Base-by-base conservation (phyloP, 352 stramenopile species). In the Blastocystis sp. region DNA sequence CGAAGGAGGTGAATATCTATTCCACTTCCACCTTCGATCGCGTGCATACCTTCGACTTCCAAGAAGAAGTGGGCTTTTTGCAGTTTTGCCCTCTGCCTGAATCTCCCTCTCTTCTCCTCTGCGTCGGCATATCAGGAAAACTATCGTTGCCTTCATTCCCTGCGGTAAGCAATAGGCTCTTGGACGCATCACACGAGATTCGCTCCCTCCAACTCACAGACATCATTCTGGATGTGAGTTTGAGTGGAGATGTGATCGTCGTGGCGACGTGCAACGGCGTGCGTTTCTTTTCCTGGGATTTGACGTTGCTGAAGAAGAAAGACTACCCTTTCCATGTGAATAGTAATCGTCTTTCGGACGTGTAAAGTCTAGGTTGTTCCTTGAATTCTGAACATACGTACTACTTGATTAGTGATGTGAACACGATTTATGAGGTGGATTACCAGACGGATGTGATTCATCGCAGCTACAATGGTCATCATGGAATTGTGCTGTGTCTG, bases 381-480 rank as follows among this genome's bases (percentile, higher is more conserved):
- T 38, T 91, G 69, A 0, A 91, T 93, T 67, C 89, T 90, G 89
- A 93, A 93, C 88, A 94, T 94, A 79, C 93, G 94, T 80, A 92
- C 92, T 11, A 92, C 92, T 28, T 92, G 92, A 40, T 95, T 92
- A 14, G 92, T 94, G 86, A 95, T 92, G 88, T 95, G 92, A 92
- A 92, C 94, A 81, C 92, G 92, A 40, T 95, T 43, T 95, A 95
- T 78, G 91, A 94, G 78, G 92, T 90, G 53, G 62, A 89, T 21
- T 91, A 89, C 11, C 91, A 92, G 17, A 91, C 92, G 62, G 67
- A 69, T 28, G 5, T 41, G 11, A 69, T 94, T 60, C 89, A 94
- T 2, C 92, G 94, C 90, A 93, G 91, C 86, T 92, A 95, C 90
- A 94, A 95, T 89, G 92, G 93, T 76, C 93, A 95, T 89, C 93